Percentiles rank a stretch among this genome's conserved stretches.
phyloP scores from a whole-genome alignment of 495 filamentous ascomycete species.

The Thermothielavioides terrestris region DNA sequence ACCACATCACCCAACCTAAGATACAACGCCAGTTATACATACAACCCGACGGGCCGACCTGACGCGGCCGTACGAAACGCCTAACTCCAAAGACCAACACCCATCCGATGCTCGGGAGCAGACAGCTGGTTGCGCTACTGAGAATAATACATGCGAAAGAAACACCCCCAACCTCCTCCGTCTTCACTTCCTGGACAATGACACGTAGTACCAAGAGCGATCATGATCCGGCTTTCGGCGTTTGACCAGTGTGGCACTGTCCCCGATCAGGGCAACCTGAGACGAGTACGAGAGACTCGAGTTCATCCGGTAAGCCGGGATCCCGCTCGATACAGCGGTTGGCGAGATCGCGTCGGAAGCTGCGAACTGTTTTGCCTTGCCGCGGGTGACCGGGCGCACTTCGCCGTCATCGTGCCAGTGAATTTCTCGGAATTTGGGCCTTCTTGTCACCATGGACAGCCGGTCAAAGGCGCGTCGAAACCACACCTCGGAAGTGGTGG shows the following conservation, averaged over 20 bases:
- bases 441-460: not conserved
- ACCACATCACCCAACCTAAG: no score
- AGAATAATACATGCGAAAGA: no score
- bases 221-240: not conserved
- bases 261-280: not conserved
- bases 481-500: not conserved
- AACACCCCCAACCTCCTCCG: no score
- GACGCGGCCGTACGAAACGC: no score
- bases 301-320: not conserved
- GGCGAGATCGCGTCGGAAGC: not conserved
- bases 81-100: no score
- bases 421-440: slow-evolving; percentile 2
- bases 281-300: slow-evolving; percentile 11
- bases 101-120: no score
- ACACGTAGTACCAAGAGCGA: not conserved
- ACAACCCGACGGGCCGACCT: no score
- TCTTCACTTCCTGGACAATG: not conserved
- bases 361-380: slow-evolving; percentile 9
- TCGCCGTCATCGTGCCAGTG: slow-evolving; percentile 1
- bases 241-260: not conserved
- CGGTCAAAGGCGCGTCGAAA: not conserved
- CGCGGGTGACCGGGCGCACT: slow-evolving; percentile 8
- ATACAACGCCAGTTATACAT: no score
- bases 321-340: not conserved
- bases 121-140: no score